Evolutionary conservation across 371 early-diverging fungal species (phyloP).

Genomic region (Quaeritorhiza haematococci): DNA sequence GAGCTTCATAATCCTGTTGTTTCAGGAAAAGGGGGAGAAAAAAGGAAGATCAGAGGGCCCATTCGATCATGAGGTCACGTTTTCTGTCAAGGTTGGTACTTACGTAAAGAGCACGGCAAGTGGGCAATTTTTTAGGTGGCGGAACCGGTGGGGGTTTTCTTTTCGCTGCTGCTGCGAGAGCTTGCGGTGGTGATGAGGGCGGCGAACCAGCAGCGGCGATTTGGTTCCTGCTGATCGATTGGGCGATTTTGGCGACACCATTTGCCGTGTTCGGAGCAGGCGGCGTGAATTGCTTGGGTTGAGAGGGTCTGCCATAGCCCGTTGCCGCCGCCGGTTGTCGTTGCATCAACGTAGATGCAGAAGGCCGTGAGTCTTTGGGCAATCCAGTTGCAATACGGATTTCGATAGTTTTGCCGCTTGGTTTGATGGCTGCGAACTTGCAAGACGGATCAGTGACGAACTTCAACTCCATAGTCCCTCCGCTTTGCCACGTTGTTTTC

Average conservation of each 20-base stretch:
- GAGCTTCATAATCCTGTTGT: slow-evolving; percentile 37
- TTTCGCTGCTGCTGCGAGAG: slow-evolving; percentile 31
- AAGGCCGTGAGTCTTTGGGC: slow-evolving; percentile 38
- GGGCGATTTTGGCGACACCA: too few species aligned
- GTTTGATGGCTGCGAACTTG: slow-evolving; percentile 29
- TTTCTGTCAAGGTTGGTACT: too few species aligned
- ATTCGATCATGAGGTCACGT: too few species aligned
- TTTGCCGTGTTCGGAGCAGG: too few species aligned
- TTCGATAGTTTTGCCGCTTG: slow-evolving; percentile 36
- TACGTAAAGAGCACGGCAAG: slow-evolving; percentile 42
- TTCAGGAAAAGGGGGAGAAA: too few species aligned
- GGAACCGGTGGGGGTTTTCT: slow-evolving; percentile 44
- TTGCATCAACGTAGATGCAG: too few species aligned
- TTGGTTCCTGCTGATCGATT: too few species aligned
- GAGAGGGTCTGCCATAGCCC: too few species aligned
- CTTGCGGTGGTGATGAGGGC: background rate
- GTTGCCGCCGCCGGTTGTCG: too few species aligned
- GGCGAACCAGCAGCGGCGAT: slow-evolving; percentile 1
- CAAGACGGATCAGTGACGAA: slow-evolving; percentile 33
- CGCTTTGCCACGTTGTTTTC: slow-evolving; percentile 48
- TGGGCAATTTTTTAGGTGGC: slow-evolving; percentile 46
- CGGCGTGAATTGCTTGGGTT: too few species aligned
- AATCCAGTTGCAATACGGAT: slow-evolving; percentile 40
- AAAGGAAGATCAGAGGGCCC: too few species aligned
- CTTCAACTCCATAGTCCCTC: slow-evolving; percentile 32